Base-by-base conservation (phyloP, 345 rosid genomes). In the Crucihimalaya himalaica region DNA sequence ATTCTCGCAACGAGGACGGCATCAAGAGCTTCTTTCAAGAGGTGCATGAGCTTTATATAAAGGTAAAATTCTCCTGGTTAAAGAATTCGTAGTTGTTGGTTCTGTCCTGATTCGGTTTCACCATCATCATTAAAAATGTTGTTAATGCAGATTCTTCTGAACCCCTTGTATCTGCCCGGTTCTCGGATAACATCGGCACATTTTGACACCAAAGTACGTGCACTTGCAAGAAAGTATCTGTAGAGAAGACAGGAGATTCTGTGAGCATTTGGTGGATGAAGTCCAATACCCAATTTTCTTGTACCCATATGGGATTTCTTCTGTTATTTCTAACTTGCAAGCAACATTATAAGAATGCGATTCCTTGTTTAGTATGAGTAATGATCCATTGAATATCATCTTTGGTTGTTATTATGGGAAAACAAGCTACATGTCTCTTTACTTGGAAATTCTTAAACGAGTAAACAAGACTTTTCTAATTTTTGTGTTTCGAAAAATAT, bases 1-100 rank as follows among this genome's bases (percentile, higher is more conserved):
- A 95, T 86, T 89, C 96, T 4, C 91, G 97, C 45, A 95, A 88
- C 18, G 97, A 95, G 54, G 99, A 95, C 64, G 97, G 99, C 32
- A 95, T 95, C 80, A 95, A 95, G 85, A 92, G 96, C 86, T 92
- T 95, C 72, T 74, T 74, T 8, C 82, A 79, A 15, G 82, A 79
- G 47, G 82, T 79, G 25, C 82, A 79, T 70, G 82, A 74, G 73
- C 79, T 79, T 65, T 79, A 74, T 25, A 74, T 79, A 8, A 79
- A 79, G 76, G 82, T 79, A 63, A 37, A 2, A 0, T 0, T 51
- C 19, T 39, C 20, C 11, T 43, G 48, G 21, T 51, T 16, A 14
- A 16, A 35, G 13, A 47, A 21, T 46, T 9, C 5, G 2, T 15
- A 29, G 25, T 74, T 57, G 35, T 51, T 72, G 19, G 55, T 6